Conservation (phyloP, 495 filamentous ascomycete genomes). For the Aspergillus campestris region DNA sequence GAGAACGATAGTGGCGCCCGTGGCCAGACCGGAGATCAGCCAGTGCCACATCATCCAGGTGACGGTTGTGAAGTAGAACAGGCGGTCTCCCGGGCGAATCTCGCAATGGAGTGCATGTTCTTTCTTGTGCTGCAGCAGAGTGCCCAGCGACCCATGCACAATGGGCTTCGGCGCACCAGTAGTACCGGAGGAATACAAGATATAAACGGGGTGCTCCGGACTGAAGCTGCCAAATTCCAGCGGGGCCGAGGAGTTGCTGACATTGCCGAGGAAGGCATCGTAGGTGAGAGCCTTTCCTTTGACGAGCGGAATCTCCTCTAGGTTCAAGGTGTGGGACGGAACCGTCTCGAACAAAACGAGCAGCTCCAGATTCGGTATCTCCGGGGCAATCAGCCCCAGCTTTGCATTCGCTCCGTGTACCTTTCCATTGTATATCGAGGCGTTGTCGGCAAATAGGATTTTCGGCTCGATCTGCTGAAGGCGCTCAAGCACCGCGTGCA, state of each 20-base stretch:
- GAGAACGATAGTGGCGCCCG: conserved; percentile 70
- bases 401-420: conserved; percentile 64
- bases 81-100: conserved; percentile 53
- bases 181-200: conserved; percentile 80
- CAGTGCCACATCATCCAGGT: conserved; percentile 99
- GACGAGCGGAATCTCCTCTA: conserved; percentile 36
- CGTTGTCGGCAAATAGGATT: conserved; percentile 78
- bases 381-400: conserved; percentile 57
- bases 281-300: conserved; percentile 46
- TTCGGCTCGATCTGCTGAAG: conserved; percentile 73
- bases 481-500: conserved; percentile 71
- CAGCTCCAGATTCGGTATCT: conserved; percentile 52
- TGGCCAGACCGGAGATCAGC: conserved; percentile 74
- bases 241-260: conserved; percentile 32
- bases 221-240: conserved; percentile 65
- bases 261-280: conserved; percentile 37
- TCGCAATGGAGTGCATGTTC: conserved; percentile 81
- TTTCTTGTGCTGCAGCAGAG: conserved; percentile 89
- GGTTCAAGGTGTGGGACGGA: conserved; percentile 35
- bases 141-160: conserved; percentile 80
- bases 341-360: conserved; percentile 65
- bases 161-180: conserved; percentile 91
- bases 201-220: conserved; percentile 80
- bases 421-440: conserved; percentile 81
- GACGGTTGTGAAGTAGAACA: conserved; percentile 83